These are phyloP conservation scores for Colletotrichum godetiae DNA, from an alignment of 2,329 filamentous ascomycete genomes.

Conservation along the genomic window DNA sequence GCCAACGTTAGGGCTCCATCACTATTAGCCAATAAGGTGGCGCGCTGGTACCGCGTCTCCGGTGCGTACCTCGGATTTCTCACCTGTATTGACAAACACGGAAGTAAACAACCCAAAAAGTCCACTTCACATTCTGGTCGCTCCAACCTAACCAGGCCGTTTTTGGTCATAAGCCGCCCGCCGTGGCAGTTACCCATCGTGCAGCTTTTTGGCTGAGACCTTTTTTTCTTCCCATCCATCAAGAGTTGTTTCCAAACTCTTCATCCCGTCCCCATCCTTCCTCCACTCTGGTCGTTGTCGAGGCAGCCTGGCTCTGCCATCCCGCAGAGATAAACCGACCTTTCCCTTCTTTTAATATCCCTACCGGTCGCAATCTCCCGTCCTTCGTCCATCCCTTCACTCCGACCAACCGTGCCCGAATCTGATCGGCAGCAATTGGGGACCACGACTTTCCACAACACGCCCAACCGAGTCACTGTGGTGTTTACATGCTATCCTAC, in stretches of 20 bases:
- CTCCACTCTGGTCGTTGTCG: constrained; percentile 23
- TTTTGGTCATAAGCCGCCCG: constrained; percentile 32
- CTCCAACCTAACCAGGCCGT: constrained; percentile 21
- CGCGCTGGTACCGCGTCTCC: constrained; percentile 26
- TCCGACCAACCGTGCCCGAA: constrained; percentile 8
- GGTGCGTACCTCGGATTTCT: constrained; percentile 20
- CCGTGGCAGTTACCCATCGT: constrained; percentile 29
- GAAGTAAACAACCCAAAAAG: constrained; percentile 30
- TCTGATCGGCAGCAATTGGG: constrained; percentile 1
- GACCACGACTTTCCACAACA: not conserved
- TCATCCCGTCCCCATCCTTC: constrained; percentile 16
- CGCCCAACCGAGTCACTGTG: not conserved
- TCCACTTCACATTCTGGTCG: constrained; percentile 32
- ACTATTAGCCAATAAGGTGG: constrained; percentile 5
- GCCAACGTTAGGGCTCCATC: constrained; percentile 16
- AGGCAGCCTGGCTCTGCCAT: constrained; percentile 24
- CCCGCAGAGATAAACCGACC: constrained; percentile 24
- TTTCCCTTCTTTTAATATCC: constrained; percentile 23
- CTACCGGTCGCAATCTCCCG: constrained; percentile 28
- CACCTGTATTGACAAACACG: constrained; percentile 20
- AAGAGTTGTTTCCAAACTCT: constrained; percentile 20
- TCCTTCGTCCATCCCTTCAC: constrained; percentile 25
- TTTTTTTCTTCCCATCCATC: constrained; percentile 19
- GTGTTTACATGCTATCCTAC: constrained; percentile 30
- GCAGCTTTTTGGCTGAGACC: constrained; percentile 17